Percentiles rank a stretch among this genome's conserved stretches.
Conservation (phyloP, 2,329 filamentous ascomycete species). For the Trichoderma polysporum region DNA sequence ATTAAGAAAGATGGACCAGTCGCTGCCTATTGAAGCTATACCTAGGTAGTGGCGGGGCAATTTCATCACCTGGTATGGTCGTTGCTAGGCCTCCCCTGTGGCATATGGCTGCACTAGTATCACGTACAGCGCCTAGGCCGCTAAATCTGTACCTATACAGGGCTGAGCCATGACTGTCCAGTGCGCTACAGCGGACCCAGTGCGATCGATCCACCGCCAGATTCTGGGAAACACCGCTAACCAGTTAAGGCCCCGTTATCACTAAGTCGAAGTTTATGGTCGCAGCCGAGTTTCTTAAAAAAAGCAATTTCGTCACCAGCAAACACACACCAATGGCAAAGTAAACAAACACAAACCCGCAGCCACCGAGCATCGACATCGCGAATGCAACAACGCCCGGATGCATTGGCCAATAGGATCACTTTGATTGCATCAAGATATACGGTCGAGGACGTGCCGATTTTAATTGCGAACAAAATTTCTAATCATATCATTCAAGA, state of each 20-base stretch:
- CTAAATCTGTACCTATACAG: slow-evolving; percentile 12
- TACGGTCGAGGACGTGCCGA: too few species aligned
- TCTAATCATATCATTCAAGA: slow-evolving; percentile 29
- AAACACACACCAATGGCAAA: slow-evolving; percentile 5
- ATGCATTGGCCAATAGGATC: not conserved
- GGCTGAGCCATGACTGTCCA: slow-evolving; percentile 19
- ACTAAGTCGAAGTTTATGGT: not conserved
- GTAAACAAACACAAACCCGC: slow-evolving; percentile 16
- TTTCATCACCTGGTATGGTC: not conserved
- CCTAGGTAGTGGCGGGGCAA: slow-evolving; percentile 17
- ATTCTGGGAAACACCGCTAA: slow-evolving; percentile 2
- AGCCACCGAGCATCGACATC: not conserved
- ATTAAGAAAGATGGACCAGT: slow-evolving; percentile 6
- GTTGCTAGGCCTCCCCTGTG: not conserved
- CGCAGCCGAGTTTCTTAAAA: not conserved
- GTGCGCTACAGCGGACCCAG: slow-evolving; percentile 3
- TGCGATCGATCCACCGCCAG: slow-evolving; percentile 8
- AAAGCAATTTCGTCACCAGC: slow-evolving; percentile 19
- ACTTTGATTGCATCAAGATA: not conserved
- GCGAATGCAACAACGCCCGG: not conserved
- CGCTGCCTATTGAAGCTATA: slow-evolving; percentile 22
- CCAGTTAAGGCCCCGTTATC: slow-evolving; percentile 1
- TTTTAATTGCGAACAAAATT: not conserved
- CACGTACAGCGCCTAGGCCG: not conserved
- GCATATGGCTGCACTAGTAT: not conserved